Base-by-base conservation (phyloP, 2,329 filamentous ascomycete species). In the Arthrobotrys megalospora region DNA sequence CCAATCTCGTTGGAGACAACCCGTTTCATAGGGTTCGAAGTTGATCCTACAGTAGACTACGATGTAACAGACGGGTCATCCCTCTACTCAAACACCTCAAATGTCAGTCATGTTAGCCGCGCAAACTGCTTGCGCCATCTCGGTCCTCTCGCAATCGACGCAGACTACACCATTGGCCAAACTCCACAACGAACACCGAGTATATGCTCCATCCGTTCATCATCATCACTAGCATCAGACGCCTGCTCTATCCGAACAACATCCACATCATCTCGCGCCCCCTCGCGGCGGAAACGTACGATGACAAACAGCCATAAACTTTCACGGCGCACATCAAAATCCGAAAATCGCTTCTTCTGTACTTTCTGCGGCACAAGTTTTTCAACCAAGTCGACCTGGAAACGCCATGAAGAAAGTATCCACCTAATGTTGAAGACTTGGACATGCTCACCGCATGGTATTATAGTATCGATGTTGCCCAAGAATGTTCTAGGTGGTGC, bases 231-330 rank as follows among this genome's bases (percentile, higher is more conserved):
- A 6, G 36, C 67, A 36, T 78, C 75, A 4, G 75, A 78, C 11
- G 67, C 67, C 7, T 60, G 62, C 45, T 78, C 75, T 1, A 68
- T 78, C 34, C 67, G 67, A 11, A 78, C 68, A 19, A 67, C 50
- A 14, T 71, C 66, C 10, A 63, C 75, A 21, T 78, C 75, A 11
- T 78, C 75, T n/a, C 60, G 75, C 6, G 75, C 75, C 1, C 75
- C 75, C 2, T 67, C 60, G 7, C 67, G 75, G 24, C 67, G 75
- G 14, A 78, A 78, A 47, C 67, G 75, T 14, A 71, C 75, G 48
- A 78, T 78, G 75, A 78, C 75, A n/a, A 78, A 78, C 38, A 78
- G 53, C 38, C 75, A 78, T 32, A 78, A 78, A 48, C 12, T 36
- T 6, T 50, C 65, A 12, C 67, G 67, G 36, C 70, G 70, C 14